Base-by-base conservation (phyloP, 768 basidiomycete genomes). In the Butyriboletus loyo region DNA sequence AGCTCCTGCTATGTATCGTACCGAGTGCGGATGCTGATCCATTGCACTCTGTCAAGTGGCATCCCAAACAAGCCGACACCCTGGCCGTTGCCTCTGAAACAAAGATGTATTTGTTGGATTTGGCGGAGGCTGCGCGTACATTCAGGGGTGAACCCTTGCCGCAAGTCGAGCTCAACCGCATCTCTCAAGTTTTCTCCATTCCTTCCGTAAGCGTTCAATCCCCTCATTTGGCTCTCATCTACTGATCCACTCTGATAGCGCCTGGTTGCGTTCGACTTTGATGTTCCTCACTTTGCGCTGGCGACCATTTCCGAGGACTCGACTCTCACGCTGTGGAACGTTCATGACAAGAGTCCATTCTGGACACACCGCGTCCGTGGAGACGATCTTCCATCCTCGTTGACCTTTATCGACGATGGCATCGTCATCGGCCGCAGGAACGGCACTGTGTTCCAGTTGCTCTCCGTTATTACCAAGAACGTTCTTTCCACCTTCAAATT, bases 351-450 rank as follows among this genome's bases (percentile, higher is more conserved):
- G 61, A 66, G 84, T 38, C 85, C 89, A 1, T 89, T 89, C 72
- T 84, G 85, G 66, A 81, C 82, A 17, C 82, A 87, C 63, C 85
- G 84, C 63, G 80, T 93, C 61, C 82, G 80, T 7, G 91, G 91
- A 28, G 88, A 92, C 37, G 91, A 90, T 51, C 66, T 77, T 7
- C 91, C 91, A 1, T 92, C 91, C 3, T 92, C 89, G 2, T 73
- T 93, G 58, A 88, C 85, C 21, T 89, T 92, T 66, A 85, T 92
- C 45, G 90, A 93, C 56, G 84, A 85, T 24, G 91, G 91, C n/a
- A 81, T 93, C 38, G 80, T 93, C 43, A 76, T 93, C 41, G 91
- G 91, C 39, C 80, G 91, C 63, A 90, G 79, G 73, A 89, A 87
- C 48, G 91, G 91, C 21, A 93, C 91, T 0, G 70, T 90, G 55